phyloP scores from a whole-genome alignment of 768 basidiomycete genomes.

The Termitomyces sp. region DNA sequence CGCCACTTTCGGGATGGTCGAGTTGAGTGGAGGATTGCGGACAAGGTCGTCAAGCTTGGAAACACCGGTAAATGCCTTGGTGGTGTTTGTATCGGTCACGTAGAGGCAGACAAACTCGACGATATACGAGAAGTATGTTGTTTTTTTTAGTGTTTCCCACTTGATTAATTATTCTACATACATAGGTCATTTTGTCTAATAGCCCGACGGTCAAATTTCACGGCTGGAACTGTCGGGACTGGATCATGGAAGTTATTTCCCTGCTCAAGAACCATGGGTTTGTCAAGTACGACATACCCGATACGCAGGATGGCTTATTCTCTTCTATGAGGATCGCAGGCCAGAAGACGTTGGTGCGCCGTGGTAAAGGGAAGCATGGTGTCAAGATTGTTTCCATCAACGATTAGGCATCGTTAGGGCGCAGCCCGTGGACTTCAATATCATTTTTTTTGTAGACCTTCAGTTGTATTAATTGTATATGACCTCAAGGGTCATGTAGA shows the following conservation, averaged over 20 bases:
- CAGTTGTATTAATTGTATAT: not conserved
- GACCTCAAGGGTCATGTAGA: not conserved
- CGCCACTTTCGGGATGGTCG: constrained; percentile 1
- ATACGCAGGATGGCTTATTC: not conserved
- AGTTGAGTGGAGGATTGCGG: not conserved
- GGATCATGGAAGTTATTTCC: constrained; percentile 6
- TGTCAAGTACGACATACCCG: not conserved
- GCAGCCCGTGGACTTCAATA: not conserved
- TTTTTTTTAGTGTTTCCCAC: not conserved
- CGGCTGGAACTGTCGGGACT: constrained; percentile 9
- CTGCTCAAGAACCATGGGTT: not conserved
- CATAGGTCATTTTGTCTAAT: not conserved
- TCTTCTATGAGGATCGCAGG: not conserved
- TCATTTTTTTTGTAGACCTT: not conserved
- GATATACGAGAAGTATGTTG: not conserved
- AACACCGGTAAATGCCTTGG: constrained; percentile 7
- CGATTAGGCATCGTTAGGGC: not conserved
- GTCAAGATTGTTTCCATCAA: not conserved
- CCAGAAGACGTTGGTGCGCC: not conserved
- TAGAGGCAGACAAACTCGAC: not conserved
- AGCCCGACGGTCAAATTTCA: not conserved
- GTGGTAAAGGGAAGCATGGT: not conserved
- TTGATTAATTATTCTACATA: not conserved
- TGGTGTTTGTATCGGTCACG: constrained; percentile 3
- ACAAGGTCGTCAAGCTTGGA: not conserved